Base-by-base conservation (phyloP, 2,329 filamentous ascomycete species). In the Catunica adiposa region DNA sequence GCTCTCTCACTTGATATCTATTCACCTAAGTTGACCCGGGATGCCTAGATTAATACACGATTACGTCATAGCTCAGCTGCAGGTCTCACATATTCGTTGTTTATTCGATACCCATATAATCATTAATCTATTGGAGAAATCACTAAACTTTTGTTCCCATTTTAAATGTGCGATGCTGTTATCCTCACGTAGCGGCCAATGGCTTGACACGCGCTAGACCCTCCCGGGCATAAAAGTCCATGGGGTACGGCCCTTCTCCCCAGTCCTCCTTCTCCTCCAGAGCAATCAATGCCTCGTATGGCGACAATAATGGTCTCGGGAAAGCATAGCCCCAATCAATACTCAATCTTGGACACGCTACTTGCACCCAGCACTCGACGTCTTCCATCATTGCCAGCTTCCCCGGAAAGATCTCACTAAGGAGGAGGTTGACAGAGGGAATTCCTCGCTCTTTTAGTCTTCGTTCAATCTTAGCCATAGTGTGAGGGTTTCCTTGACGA, bases 301-400 rank as follows among this genome's bases (percentile, higher is more conserved):
- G 90, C 54, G 90, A 97, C 65, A 98, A 69, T 58, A 98, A 67
- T 51, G 92, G 92, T 50, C 86, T 72, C 1, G 88, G 79, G 65
- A 98, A 98, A 0, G 92, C 92, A 70, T 97, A 97, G 0, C 92
- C 92, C 92, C 92, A 98, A 70, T 98, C 92, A 62, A 98, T 98
- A 67, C 90, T 97, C 66, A 98, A 66, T 52, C 92, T 74, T n/a
- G 92, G 92, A 69, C 92, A 98, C 3, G 92, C 92, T 53, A 98
- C 89, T 69, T 98, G 92, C 40, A 98, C 90, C 92, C 92, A 98
- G 63, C 89, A 94, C 65, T 96, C 90, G 1, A 98, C 86, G 64
- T 97, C 90, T 29, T 72, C 70, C 88, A 98, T 96, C 73, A 92
- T 82, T 0, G 87, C 89, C 61, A 98, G 70, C 71, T 97, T 98